These are phyloP conservation scores for Farysia itapuensis DNA, from an alignment of 1,284 basidiomycete genomes.

Conservation along the genomic window DNA sequence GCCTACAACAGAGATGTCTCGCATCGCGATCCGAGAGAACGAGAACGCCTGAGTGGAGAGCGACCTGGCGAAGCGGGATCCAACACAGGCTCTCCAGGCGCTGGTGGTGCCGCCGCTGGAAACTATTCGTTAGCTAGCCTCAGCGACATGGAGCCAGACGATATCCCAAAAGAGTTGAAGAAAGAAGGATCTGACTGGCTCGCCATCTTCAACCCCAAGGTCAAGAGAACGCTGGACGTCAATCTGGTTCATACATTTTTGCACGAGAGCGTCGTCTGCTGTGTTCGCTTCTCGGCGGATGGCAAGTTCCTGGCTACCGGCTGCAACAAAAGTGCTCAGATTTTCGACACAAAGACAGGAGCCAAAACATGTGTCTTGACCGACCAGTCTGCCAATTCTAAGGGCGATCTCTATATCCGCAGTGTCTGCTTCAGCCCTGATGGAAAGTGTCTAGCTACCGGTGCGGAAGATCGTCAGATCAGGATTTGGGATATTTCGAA, in stretches of 20 bases:
- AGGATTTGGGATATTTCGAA: slow-evolving; percentile 75
- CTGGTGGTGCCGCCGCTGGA: slow-evolving; percentile 37
- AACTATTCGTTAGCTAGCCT: slow-evolving; percentile 53
- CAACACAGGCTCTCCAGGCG: slow-evolving; percentile 30
- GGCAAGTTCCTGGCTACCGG: slow-evolving; percentile 86
- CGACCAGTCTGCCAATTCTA: slow-evolving; percentile 64
- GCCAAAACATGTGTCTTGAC: slow-evolving; percentile 68
- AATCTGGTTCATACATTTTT: slow-evolving; percentile 82
- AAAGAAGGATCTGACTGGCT: slow-evolving; percentile 93
- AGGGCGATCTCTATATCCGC: slow-evolving; percentile 58
- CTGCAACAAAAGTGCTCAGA: slow-evolving; percentile 85
- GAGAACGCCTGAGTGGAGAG: slow-evolving; percentile 13
- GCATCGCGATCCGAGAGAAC: slow-evolving; percentile 26
- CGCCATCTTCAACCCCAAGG: slow-evolving; percentile 86
- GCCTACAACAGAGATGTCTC: slow-evolving; percentile 29
- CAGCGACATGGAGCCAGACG: slow-evolving; percentile 53
- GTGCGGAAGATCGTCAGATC: slow-evolving; percentile 58
- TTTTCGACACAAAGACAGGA: slow-evolving; percentile 85
- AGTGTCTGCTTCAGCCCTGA: slow-evolving; percentile 58
- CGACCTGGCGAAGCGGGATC: slow-evolving; percentile 9
- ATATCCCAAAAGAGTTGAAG: slow-evolving; percentile 65
- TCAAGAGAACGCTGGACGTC: slow-evolving; percentile 81
- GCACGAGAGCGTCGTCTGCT: slow-evolving; percentile 90
- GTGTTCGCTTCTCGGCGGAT: slow-evolving; percentile 84
- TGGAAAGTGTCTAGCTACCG: slow-evolving; percentile 56